Base-by-base conservation (phyloP, 2,329 filamentous ascomycete genomes). In the Beauveria sp. region DNA sequence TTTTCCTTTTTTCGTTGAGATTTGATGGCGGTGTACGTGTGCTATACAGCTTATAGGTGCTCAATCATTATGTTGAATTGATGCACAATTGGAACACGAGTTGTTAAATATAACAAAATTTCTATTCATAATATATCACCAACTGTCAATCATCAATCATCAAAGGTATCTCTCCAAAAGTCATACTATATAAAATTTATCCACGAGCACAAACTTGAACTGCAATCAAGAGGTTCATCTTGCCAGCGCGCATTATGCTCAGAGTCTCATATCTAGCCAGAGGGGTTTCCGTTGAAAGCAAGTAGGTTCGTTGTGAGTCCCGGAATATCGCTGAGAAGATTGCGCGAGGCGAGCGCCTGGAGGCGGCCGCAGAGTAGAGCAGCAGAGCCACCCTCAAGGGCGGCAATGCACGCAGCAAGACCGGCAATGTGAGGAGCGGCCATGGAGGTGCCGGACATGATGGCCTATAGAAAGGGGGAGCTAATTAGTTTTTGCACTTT, bases 251-350 rank as follows among this genome's bases (percentile, higher is more conserved):
- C 48, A 12, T 14, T 18, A 20, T 24, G 34, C 12, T 40, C 12
- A 28, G 7, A 4, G 9, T 20, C 9, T 22, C 18, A 12, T 43
- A 8, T 26, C 28, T 54, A 62, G 9, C 37, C 54, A 22, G 34
- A 47, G 24, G 60, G 54, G 51, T 66, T 55, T 63, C 80, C 80
- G 73, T 86, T 85, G 74, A 82, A 84, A 62, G 79, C 80, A 57
- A 86, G 74, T 61, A 75, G 67, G 75, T 85, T 85, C 66, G 69
- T 66, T 57, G 79, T 83, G 64, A 76, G 73, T 63, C 66, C 71
- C 56, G 74, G 75, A 2, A 80, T 63, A 63, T 69, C 70, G 46
- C 71, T 71, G 59, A 80, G 71, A 65, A 75, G 73, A 61, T 73
- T 73, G 63, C 72, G 75, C 62, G 73, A 73, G 43, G 75, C 72